Percentiles rank a stretch among this genome's conserved stretches.
Evolutionary conservation across 2,329 filamentous ascomycete genomes (phyloP).

Genomic region (Hirsutella rhossiliensis): DNA sequence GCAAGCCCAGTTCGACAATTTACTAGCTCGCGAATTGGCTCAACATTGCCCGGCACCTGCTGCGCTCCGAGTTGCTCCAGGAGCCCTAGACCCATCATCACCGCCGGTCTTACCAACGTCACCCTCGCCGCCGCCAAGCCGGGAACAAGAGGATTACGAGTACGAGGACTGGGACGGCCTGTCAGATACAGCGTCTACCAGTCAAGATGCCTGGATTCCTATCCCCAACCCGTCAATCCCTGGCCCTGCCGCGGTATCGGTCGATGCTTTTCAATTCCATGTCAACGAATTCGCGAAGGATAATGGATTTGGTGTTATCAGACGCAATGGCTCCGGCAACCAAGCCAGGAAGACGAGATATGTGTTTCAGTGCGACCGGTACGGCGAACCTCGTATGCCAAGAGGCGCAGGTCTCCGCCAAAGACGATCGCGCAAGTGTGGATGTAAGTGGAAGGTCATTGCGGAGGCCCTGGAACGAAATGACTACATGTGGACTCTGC

Average conservation of each 20-base stretch:
- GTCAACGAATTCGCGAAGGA: too few relatives aligned
- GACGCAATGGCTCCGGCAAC: conserved; percentile 1
- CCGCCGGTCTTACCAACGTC: not conserved
- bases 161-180: too few relatives aligned
- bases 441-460: conserved; percentile 8
- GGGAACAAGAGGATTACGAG: not conserved
- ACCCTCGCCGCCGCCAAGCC: conserved; percentile 1
- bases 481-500: conserved; percentile 3
- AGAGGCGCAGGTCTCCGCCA: too few relatives aligned
- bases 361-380: too few relatives aligned
- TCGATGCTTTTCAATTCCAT: conserved; percentile 4
- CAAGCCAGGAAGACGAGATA: conserved; percentile 3
- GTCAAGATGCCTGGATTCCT: not conserved
- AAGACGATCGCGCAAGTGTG: too few relatives aligned
- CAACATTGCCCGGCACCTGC: too few relatives aligned
- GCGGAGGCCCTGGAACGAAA: conserved; percentile 5
- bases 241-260: not conserved
- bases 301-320: too few relatives aligned
- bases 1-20: too few relatives aligned
- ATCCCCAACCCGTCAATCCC: conserved; percentile 1
- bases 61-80: too few relatives aligned
- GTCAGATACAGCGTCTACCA: not conserved
- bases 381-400: too few relatives aligned
- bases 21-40: too few relatives aligned
- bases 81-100: too few relatives aligned